A percentile compares a stretch with the other conserved stretches of the same genome.
Evolutionary conservation across 805 yeast species (phyloP).

Genomic region (Isabelozyma heimii): DNA sequence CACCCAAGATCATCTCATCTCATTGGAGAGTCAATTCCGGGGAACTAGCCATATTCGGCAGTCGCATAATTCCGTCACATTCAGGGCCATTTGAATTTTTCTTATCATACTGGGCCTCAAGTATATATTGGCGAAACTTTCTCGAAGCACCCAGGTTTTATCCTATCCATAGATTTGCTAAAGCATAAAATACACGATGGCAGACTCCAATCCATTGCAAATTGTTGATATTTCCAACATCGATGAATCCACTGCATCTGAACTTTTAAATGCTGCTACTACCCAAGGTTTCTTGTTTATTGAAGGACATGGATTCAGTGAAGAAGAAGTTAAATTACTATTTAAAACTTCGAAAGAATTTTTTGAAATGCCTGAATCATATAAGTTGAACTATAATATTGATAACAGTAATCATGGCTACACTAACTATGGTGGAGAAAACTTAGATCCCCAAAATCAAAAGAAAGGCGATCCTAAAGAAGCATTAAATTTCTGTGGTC

Average conservation of each 20-base stretch:
- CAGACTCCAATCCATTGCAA: constrained; percentile 44
- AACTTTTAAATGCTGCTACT: constrained; percentile 57
- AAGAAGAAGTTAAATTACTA: constrained; percentile 49
- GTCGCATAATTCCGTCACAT: neutral
- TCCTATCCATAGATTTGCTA: too few species aligned
- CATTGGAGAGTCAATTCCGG: neutral
- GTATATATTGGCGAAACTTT: neutral
- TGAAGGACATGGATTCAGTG: constrained; percentile 65
- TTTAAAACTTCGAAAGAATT: constrained; percentile 50
- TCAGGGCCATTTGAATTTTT: neutral
- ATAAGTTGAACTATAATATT: constrained; percentile 51
- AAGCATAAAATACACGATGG: neutral
- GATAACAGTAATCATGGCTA: constrained; percentile 61
- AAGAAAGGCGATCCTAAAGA: constrained; percentile 60
- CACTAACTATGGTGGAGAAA: constrained; percentile 54
- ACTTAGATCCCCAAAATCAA: constrained; percentile 35
- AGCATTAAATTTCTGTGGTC: constrained; percentile 64
- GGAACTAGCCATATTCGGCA: neutral
- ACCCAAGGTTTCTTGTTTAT: constrained; percentile 64
- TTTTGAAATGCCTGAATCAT: constrained; percentile 49
- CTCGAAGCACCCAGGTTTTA: too few species aligned
- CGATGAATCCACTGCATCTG: constrained; percentile 43
- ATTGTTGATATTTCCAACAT: constrained; percentile 56
- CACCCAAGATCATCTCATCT: neutral
- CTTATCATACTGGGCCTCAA: neutral